Percentiles rank a stretch among this genome's conserved stretches.
phyloP scores from a whole-genome alignment of 2,329 filamentous ascomycete species.

The Lachnellula hyalina region DNA sequence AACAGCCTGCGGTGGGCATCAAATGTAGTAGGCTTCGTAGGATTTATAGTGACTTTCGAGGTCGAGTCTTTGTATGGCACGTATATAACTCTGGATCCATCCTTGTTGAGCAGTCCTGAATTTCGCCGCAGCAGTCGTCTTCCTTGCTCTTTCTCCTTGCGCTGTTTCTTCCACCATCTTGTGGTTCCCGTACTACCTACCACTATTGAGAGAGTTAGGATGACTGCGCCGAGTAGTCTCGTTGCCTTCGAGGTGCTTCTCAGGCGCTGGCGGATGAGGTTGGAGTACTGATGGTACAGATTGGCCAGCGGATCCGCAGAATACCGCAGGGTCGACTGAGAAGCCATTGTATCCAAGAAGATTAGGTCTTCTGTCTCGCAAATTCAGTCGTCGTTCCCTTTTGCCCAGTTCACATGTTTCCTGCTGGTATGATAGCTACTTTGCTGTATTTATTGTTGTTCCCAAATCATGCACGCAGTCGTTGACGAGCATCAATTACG shows the following conservation, averaged over 20 bases:
- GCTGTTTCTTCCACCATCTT: slow-evolving; percentile 67
- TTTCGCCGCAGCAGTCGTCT: slow-evolving; percentile 80
- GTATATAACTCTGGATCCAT: slow-evolving; percentile 90
- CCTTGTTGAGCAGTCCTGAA: slow-evolving; percentile 88
- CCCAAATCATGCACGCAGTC: no score
- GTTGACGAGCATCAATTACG: no score
- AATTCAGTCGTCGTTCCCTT: neutral
- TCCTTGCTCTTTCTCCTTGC: slow-evolving; percentile 77
- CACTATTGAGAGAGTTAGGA: slow-evolving; percentile 73
- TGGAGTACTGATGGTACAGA: slow-evolving; percentile 56
- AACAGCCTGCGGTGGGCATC: slow-evolving; percentile 94
- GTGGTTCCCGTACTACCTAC: slow-evolving; percentile 73
- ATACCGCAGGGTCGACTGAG: slow-evolving; percentile 74
- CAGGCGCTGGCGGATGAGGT: slow-evolving; percentile 48
- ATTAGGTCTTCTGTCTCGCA: neutral
- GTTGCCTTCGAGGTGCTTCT: slow-evolving; percentile 63
- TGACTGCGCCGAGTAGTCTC: slow-evolving; percentile 69
- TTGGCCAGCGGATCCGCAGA: slow-evolving; percentile 62
- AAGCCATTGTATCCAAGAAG: slow-evolving; percentile 58
- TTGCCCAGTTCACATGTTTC: neutral
- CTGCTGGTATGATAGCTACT: neutral
- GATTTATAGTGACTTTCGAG: slow-evolving; percentile 84
- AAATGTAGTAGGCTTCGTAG: slow-evolving; percentile 89
- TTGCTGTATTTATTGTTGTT: no score
- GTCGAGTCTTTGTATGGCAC: slow-evolving; percentile 87